Base-by-base conservation (phyloP, 2,329 filamentous ascomycete species). In the Colletotrichum tamarilloi region DNA sequence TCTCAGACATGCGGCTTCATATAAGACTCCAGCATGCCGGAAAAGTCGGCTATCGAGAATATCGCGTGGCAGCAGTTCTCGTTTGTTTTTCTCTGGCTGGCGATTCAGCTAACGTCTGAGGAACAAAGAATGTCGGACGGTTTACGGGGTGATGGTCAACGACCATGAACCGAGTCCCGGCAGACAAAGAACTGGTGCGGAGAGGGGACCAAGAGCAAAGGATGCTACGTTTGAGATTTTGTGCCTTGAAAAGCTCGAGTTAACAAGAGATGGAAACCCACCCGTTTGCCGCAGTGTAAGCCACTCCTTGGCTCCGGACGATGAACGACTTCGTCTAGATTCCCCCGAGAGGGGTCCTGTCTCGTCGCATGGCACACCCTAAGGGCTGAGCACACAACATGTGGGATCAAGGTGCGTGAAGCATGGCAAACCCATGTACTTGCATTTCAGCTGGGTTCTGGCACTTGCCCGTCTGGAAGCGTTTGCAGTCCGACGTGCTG, bases 181-280 rank as follows among this genome's bases (percentile, higher is more conserved):
- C 38, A 38, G 59, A 72, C 69, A 69, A 72, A 72, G 69, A 32
- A 68, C 19, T 6, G 22, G 68, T 35, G 38, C 22, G 58, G 24
- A 42, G 24, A 4, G 26, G 32, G 49, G 35, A 14, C 24, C 22
- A n/a, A 19, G 28, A 55, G 56, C 52, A 72, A 72, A 57, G 59
- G 26, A 58, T 9, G 5, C 32, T 28, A 6, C 56, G 71, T 73
- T 73, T 73, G 60, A 71, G 60, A 30, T n/a, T 52, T 28, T 4
- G 30, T 62, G 38, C 35, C 30, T 46, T 22, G 55, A 32, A 26
- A 26, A 59, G 6, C 68, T 68, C 19, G 32, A 35, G 14, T 22
- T 28, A 55, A 46, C 57, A 32, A 49, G 11, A 19, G 14, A 7
- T 2, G 9, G 4, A 2, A 59, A 4, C 9, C 12, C 2, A 57